Evolutionary conservation across 1,139 yeast genomes (phyloP), one percentile per base, ranked within the genome.

Genomic region (Geotrichum carabidarum): DNA sequence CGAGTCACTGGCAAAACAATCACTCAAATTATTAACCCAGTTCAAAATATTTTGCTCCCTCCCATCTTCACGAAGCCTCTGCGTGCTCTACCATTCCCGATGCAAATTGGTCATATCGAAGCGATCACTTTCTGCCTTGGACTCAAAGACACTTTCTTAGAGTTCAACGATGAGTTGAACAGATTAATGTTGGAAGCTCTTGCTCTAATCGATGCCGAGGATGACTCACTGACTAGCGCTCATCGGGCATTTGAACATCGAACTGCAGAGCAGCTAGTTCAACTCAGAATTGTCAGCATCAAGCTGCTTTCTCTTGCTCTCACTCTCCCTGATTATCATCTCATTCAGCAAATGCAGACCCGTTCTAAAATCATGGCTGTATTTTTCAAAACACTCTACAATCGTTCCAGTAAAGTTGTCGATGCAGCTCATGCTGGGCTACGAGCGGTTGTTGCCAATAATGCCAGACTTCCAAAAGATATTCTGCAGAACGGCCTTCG

Each of bases 101-200:
- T 91, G 96, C 99, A 94, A 72, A 93, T 94, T 56, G 99, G 99
- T 36, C 91, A 93, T 68, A 90, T 94, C 58, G 99, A 93, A 71
- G 99, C 98, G 1, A 88, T 94, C 12, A 84, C 95, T 0, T 94
- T 84, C 68, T 93, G 98, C 65, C 74, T 94, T 58, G 82, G 85
- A 1, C 76, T 93, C 50, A 93, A 88, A 8, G 81, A 86, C 58
- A 80, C 96, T 0, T 90, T 93, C 63, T 74, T 93, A 62, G 84
- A 86, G 8, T 91, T 89, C 67, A 88, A 87, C 62, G 98, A 91
- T 55, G 98, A 93, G 65, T 73, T 94, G 58, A 86, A 86, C 58
- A 76, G 99, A 57, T 74, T 94, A 58, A 73, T 94, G 35, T 80
- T 87, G 58, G 99, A 94, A 68, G 96, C 97, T 0, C 75, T 93